Conservation (phyloP, 2,329 filamentous ascomycete genomes). For the Ilyonectria mors-panacis region DNA sequence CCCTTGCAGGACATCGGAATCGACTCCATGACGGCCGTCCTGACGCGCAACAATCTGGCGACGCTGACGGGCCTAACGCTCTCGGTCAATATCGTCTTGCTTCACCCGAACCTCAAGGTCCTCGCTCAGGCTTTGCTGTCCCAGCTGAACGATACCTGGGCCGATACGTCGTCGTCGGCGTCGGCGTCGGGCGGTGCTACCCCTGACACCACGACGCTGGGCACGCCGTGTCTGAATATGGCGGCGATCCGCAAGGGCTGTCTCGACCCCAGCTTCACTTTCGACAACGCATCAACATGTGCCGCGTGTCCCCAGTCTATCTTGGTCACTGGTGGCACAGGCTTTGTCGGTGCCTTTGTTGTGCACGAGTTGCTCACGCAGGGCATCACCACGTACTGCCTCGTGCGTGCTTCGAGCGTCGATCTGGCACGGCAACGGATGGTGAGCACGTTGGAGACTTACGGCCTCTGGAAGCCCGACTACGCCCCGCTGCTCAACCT, state of each 20-base stretch:
- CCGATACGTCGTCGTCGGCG: not conserved
- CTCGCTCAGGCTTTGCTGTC: not conserved
- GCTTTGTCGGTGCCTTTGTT: not conserved
- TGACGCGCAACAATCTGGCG: not conserved
- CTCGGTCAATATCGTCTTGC: not conserved
- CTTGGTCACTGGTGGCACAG: not conserved
- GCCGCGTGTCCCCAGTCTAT: not conserved
- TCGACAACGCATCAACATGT: not conserved
- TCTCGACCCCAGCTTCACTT: slow-evolving; percentile 1
- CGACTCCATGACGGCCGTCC: not conserved
- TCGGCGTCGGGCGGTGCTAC: not conserved
- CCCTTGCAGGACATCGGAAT: not conserved
- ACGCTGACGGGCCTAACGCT: not conserved
- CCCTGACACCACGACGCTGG: not conserved
- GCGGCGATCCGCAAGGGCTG: not conserved
- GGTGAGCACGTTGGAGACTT: not conserved
- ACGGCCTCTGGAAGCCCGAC: not conserved
- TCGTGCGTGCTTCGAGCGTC: not conserved
- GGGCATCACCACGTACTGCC: not conserved
- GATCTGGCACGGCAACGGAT: not conserved
- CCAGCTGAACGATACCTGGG: not conserved
- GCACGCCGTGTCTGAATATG: not conserved
- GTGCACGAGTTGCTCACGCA: not conserved
- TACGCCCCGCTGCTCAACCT: not conserved
- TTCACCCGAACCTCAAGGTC: not conserved